Evolutionary conservation across 176 grass and related monocot genomes (phyloP).

Genomic region (Zoysia pacifica): DNA sequence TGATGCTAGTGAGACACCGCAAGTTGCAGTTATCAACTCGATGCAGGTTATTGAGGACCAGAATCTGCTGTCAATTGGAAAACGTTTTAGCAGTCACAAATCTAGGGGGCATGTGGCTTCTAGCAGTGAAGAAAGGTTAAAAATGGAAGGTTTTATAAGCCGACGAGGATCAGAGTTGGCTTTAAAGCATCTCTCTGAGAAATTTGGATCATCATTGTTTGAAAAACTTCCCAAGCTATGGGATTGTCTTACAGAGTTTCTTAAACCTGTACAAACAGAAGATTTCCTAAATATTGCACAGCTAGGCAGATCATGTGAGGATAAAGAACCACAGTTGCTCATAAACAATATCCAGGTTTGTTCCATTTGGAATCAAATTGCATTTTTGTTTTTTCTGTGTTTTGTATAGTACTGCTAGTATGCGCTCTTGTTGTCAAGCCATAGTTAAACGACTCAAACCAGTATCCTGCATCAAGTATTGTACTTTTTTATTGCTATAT

Average conservation of each 20-base stretch:
- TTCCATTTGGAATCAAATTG: constrained; percentile 27
- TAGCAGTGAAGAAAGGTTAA: constrained; percentile 72
- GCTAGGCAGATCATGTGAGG: constrained; percentile 66
- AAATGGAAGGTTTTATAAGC: constrained; percentile 86
- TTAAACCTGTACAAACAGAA: constrained; percentile 60
- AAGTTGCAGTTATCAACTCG: constrained; percentile 86
- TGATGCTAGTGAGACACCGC: constrained; percentile 83
- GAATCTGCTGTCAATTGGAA: constrained; percentile 77
- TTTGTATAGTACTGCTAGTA: constrained; percentile 4
- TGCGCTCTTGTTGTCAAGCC: constrained; percentile 8
- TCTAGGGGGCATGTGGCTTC: constrained; percentile 56
- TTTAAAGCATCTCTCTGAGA: constrained; percentile 87
- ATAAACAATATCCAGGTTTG: constrained; percentile 99
- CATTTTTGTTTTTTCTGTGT: neutral
- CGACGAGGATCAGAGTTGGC: constrained; percentile 87
- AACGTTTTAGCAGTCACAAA: constrained; percentile 59
- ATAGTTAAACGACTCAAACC: neutral
- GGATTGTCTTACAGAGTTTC: constrained; percentile 92
- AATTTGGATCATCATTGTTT: constrained; percentile 85
- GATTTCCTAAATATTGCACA: constrained; percentile 60
- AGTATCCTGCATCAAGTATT: neutral
- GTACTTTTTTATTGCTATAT: neutral
- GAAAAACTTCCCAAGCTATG: constrained; percentile 90
- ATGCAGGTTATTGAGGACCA: constrained; percentile 92
- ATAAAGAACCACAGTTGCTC: constrained; percentile 85